Base-by-base conservation (phyloP, 2,329 filamentous ascomycete species). In the Aspergillus niger region DNA sequence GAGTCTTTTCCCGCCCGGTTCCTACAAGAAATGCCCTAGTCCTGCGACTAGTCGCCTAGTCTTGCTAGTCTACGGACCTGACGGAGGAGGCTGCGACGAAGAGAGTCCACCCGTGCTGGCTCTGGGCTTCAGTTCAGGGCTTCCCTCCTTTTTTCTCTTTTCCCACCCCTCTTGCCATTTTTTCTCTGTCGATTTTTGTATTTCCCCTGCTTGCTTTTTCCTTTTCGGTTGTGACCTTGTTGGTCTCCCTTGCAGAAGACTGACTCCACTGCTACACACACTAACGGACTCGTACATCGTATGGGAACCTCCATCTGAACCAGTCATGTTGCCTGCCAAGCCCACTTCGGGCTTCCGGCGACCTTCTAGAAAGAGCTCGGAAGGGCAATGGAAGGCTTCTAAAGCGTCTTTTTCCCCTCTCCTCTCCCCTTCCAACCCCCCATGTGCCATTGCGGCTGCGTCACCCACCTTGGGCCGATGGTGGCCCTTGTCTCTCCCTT, bases 301-400 rank as follows among this genome's bases (percentile, higher is more conserved):
- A 52, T 44, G 43, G 39, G 39, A 17, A 30, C 28, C 32, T 13
- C 26, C 8, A 30, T 22, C 15, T 28, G n/a, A 17, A 26, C 53
- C 53, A 55, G 39, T 60, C 11, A 36, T 30, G 39, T 48, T 36
- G 32, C 36, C 30, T 54, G 65, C 65, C 63, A 67, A 65, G 57
- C 52, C 11, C 47, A 56, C 56, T 57, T 59, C 60, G 61, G 65
- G 48, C 60, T 66, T 68, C 66, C 55, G 58, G 15, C 55, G 61
- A 59, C 57, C 66, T 68, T 68, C 64, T 63, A 66, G 64, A 66
- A 66, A 57, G 22, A 59, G 13, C 54, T 62, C 53, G 58, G 60
- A 63, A 66, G 50, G 38, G 38, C 30, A 22, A 63, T 63, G 63
- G 63, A 61, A 63, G 63, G 36, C 55, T 63, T 60, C 60, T 61